phyloP scores from a whole-genome alignment of 2,329 filamentous ascomycete species.

The Fusarium nematophilum region DNA sequence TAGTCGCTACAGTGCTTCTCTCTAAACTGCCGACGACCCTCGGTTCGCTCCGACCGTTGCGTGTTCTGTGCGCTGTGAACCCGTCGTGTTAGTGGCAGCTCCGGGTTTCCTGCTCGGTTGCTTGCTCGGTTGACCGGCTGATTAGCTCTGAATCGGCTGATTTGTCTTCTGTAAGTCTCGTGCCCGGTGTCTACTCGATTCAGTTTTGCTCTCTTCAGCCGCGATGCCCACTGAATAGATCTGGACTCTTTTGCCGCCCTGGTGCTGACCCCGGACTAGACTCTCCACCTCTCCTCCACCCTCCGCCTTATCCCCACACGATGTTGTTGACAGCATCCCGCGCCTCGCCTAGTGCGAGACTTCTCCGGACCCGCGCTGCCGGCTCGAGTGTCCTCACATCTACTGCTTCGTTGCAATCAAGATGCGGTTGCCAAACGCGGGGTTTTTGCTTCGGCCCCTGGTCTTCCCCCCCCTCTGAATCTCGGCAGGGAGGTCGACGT shows the following conservation, averaged over 20 bases:
- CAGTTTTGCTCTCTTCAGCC: not conserved
- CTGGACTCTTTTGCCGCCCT: not conserved
- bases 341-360: conserved; percentile 44
- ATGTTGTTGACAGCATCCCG: conserved; percentile 45
- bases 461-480: conserved; percentile 56
- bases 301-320: conserved; percentile 13
- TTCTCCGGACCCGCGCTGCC: conserved; percentile 35
- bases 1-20: conserved; percentile 23
- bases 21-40: conserved; percentile 4
- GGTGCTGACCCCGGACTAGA: conserved; percentile 10
- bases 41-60: not conserved
- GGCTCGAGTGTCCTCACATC: conserved; percentile 24
- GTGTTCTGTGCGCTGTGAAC: conserved; percentile 6
- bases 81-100: conserved; percentile 13
- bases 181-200: not conserved
- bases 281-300: conserved; percentile 1
- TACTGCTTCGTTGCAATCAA: conserved; percentile 28
- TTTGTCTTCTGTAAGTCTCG: conserved; percentile 18
- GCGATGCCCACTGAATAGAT: not conserved
- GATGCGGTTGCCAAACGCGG: conserved; percentile 47
- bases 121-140: conserved; percentile 17
- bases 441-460: conserved; percentile 62
- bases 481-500: conserved; percentile 58
- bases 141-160: no score
- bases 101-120: conserved; percentile 11